Evolutionary conservation across 148 eudicot species (phyloP), one percentile per base, ranked within the genome.

Genomic region (Linanthus parryae): DNA sequence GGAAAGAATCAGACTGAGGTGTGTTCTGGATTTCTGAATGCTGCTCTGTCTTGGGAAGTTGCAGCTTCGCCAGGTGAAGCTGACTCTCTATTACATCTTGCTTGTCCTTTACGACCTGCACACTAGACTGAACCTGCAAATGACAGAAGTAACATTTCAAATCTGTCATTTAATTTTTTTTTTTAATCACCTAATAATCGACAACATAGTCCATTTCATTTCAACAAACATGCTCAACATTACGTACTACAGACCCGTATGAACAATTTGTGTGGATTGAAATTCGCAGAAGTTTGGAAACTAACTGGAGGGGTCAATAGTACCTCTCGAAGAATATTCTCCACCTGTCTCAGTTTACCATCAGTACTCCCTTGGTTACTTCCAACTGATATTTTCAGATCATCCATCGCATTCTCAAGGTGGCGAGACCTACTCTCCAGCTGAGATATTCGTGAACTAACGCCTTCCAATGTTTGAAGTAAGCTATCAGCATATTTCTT

Each of bases 321-420:
- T 84, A 92, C 96, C 95, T 92, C 83, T 58, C 74, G 58, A 47
- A 91, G 80, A 62, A 87, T 75, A 61, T 84, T 87, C 63, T 91
- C 96, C 44, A 89, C 56, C 54, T 77, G 88, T 61, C 95, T 80
- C 85, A 92, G 61, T 54, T 84, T 82, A 8, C 90, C 98, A 67
- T 92, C 94, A 35, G 74, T 54, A 57, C 68, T 75, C 35, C 90
- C 98, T 66, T 84, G 71, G 57, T 70, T 79, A 73, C 71, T 81
- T 56, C 81, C 87, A 58, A 77, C 62, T 52, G 81, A 68, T 18
- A 66, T 42, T 76, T 82, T 92, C 74, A 92, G 49, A 54, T 92
- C 96, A 79, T 87, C 90, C 54, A 92, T 51, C n/a, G 85, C 74
- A 56, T 79, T 63, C 65, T 92, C 98, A 57, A 92, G 72, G 39